These are phyloP conservation scores for Podila horticola DNA, from an alignment of 192 early-diverging fungal species.

Conservation along the genomic window DNA sequence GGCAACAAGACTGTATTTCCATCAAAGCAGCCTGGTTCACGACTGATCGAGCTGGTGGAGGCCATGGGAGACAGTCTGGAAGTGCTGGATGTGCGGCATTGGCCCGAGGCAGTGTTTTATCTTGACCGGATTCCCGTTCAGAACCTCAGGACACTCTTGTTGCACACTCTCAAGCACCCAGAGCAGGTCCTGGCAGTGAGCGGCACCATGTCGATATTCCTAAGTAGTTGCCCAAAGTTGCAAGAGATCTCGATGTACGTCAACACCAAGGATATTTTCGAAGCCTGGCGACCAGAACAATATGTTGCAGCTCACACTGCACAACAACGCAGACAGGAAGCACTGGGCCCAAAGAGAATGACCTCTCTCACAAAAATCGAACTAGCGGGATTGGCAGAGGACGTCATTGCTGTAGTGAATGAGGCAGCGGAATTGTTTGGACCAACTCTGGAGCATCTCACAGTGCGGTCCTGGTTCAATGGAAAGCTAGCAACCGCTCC, in stretches of 20 bases:
- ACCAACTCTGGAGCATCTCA: slow-evolving; percentile 8
- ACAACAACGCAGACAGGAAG: not conserved
- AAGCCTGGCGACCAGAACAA: slow-evolving; percentile 19
- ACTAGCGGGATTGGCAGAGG: slow-evolving; percentile 26
- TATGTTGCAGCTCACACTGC: not conserved
- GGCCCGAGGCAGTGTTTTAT: slow-evolving; percentile 37
- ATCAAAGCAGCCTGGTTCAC: not conserved
- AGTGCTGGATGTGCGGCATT: slow-evolving; percentile 26
- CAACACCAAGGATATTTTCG: slow-evolving; percentile 8
- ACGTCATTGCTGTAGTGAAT: slow-evolving; percentile 22
- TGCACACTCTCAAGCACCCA: slow-evolving; percentile 27
- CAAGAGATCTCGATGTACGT: slow-evolving; percentile 29
- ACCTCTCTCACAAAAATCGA: slow-evolving; percentile 19
- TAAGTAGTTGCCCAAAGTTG: slow-evolving; percentile 17
- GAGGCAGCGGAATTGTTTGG: slow-evolving; percentile 35
- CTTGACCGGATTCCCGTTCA: slow-evolving; percentile 33
- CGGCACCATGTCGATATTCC: slow-evolving; percentile 9
- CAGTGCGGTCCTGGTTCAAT: slow-evolving; percentile 38
- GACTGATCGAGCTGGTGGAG: slow-evolving; percentile 38
- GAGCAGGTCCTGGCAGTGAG: slow-evolving; percentile 10
- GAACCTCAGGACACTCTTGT: slow-evolving; percentile 11
- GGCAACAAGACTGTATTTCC: slow-evolving; percentile 11
- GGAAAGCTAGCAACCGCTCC: slow-evolving; percentile 16
- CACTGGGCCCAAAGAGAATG: not conserved
- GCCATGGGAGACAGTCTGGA: slow-evolving; percentile 43